These are phyloP conservation scores for Starmerella khaoyaiensis DNA, from an alignment of 805 yeast species.

Conservation along the genomic window DNA sequence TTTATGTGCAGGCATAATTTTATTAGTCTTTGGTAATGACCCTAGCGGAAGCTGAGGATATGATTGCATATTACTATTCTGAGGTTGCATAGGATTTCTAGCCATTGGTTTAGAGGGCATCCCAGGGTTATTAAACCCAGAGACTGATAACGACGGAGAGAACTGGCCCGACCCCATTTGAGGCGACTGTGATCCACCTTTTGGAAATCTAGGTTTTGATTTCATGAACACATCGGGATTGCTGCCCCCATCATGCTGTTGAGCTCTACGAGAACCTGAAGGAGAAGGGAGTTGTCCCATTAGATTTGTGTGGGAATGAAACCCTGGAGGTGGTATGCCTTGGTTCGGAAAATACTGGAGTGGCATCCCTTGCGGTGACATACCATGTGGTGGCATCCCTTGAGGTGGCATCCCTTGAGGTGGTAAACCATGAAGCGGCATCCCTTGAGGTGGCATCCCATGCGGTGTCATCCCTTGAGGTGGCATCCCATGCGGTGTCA, in stretches of 20 bases:
- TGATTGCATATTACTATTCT: too few relatives aligned
- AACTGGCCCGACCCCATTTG: background rate
- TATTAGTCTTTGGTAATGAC: too few relatives aligned
- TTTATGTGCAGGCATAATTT: too few relatives aligned
- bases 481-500: constrained; percentile 1
- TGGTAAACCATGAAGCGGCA: too few relatives aligned
- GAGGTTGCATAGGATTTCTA: too few relatives aligned
- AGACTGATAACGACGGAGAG: constrained; percentile 1
- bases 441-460: constrained; percentile 4
- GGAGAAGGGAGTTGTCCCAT: background rate
- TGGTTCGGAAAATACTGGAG: background rate
- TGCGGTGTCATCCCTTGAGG: background rate
- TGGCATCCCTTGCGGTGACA: background rate
- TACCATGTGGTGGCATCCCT: constrained; percentile 1
- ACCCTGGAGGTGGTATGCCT: background rate
- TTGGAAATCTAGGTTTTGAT: constrained; percentile 7
- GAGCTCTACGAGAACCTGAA: background rate
- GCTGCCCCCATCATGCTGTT: background rate
- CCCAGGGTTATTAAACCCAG: background rate
- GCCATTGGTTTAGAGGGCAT: constrained; percentile 3
- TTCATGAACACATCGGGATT: constrained; percentile 8
- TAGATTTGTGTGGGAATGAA: background rate
- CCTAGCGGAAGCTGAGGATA: too few relatives aligned
- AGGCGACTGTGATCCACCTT: constrained; percentile 5
- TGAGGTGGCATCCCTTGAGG: background rate